Percentiles rank a stretch among this genome's conserved stretches.
Conservation (phyloP, 176 grass and related monocot species). For the Urochloa ruziziensis region DNA sequence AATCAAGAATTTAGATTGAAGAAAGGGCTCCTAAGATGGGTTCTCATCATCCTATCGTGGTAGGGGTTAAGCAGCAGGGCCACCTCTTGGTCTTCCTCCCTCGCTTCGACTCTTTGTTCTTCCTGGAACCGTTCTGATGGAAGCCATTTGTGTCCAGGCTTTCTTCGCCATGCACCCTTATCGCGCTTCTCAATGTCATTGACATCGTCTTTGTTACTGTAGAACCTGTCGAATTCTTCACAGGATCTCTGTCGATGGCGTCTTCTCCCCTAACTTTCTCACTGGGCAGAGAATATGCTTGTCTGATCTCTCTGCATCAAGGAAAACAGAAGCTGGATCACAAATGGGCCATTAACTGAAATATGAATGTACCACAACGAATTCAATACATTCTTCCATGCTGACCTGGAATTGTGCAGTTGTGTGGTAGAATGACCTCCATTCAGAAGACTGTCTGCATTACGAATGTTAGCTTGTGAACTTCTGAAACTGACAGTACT, state of each 20-base stretch:
- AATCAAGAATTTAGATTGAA: background rate
- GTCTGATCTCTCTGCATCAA: slow-evolving; percentile 23
- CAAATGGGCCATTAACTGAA: background rate
- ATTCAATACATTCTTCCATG: background rate
- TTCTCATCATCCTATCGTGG: slow-evolving; percentile 21
- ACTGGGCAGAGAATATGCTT: background rate
- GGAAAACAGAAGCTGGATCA: slow-evolving; percentile 12
- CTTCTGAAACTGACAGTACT: slow-evolving; percentile 7
- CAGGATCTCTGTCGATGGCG: background rate
- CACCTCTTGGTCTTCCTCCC: slow-evolving; percentile 23
- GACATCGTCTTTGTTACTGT: slow-evolving; percentile 28
- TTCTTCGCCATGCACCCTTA: slow-evolving; percentile 45
- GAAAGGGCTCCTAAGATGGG: background rate
- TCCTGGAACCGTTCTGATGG: background rate
- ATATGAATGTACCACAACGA: background rate
- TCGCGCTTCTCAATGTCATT: slow-evolving; percentile 24
- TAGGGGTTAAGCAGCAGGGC: slow-evolving; percentile 40
- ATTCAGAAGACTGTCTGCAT: slow-evolving; percentile 25
- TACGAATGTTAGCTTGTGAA: slow-evolving; percentile 2
- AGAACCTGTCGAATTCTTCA: background rate
- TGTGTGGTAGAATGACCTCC: background rate
- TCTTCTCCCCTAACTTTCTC: slow-evolving; percentile 1
- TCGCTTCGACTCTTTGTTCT: slow-evolving; percentile 8
- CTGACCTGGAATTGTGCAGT: slow-evolving; percentile 57
- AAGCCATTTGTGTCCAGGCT: slow-evolving; percentile 26